Conservation (phyloP, 495 filamentous ascomycete genomes). For the Letharia lupina region DNA sequence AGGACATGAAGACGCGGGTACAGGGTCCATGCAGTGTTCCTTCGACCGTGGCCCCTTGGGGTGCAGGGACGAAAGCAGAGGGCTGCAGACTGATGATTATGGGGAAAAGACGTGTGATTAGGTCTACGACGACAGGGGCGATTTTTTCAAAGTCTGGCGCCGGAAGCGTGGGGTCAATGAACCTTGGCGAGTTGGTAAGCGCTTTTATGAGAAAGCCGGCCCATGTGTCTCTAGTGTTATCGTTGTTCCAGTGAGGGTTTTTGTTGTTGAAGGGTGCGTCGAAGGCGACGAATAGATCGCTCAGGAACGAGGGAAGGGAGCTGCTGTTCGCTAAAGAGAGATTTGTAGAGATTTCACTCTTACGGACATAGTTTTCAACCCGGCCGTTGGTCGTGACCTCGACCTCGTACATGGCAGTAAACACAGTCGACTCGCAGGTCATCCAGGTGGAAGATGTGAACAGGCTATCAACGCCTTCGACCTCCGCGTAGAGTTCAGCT, state of each 20-base stretch:
- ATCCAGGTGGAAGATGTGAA: constrained; percentile 22
- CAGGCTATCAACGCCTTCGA: background rate
- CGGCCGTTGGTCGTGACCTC: constrained; percentile 27
- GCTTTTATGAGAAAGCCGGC: constrained; percentile 31
- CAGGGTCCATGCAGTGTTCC: constrained; percentile 15
- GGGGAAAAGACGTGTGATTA: constrained; percentile 32
- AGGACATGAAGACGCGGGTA: constrained; percentile 34
- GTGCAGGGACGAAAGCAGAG: constrained; percentile 24
- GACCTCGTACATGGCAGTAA: constrained; percentile 31
- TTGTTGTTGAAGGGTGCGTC: background rate
- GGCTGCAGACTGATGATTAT: constrained; percentile 29
- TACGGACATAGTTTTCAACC: constrained; percentile 10
- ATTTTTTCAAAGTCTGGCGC: constrained; percentile 25
- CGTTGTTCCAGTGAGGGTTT: constrained; percentile 30
- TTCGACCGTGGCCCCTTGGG: background rate
- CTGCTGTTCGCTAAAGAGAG: constrained; percentile 13
- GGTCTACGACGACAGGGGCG: constrained; percentile 17
- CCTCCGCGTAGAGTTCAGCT: background rate
- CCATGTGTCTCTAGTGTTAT: constrained; percentile 31
- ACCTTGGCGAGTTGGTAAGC: constrained; percentile 13
- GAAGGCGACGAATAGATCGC: background rate
- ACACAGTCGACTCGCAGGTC: constrained; percentile 28
- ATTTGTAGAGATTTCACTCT: background rate
- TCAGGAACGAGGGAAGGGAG: constrained; percentile 10
- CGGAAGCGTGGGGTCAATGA: constrained; percentile 29